Percentiles rank a stretch among this genome's conserved stretches.
Conservation (phyloP, 2,329 filamentous ascomycete genomes). For the Penicillium sp. region DNA sequence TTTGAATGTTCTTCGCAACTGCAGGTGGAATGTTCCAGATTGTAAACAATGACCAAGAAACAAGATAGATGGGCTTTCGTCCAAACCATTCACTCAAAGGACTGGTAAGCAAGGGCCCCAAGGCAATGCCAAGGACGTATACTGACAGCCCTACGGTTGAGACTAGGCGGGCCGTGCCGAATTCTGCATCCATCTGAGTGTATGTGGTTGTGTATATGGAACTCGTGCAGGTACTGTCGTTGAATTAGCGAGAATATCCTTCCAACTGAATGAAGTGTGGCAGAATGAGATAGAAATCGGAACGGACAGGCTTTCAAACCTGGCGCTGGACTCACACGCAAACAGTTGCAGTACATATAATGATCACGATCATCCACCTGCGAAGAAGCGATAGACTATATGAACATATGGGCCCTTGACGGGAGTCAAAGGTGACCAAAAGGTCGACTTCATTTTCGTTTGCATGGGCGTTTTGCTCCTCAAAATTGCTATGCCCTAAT, state of each 20-base stretch:
- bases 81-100: constrained; percentile 10
- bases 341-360: neutral
- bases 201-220: constrained; percentile 53
- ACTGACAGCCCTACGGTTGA: constrained; percentile 1
- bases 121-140: constrained; percentile 4
- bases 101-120: constrained; percentile 6
- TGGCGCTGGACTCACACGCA: neutral
- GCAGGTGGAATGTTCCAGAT: constrained; percentile 3
- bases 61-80: constrained; percentile 3
- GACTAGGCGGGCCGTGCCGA: constrained; percentile 55
- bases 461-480: neutral
- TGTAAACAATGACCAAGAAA: constrained; percentile 4
- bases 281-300: neutral
- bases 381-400: neutral
- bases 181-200: constrained; percentile 24
- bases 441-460: neutral
- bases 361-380: neutral
- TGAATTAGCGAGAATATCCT: neutral
- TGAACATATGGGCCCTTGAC: neutral
- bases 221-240: constrained; percentile 63
- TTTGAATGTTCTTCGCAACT: constrained; percentile 1
- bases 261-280: neutral
- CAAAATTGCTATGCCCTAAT: neutral
- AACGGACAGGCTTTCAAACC: neutral
- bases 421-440: neutral